These are phyloP conservation scores for Coemansia sp. DNA, from an alignment of 192 early-diverging fungal genomes.

Conservation along the genomic window DNA sequence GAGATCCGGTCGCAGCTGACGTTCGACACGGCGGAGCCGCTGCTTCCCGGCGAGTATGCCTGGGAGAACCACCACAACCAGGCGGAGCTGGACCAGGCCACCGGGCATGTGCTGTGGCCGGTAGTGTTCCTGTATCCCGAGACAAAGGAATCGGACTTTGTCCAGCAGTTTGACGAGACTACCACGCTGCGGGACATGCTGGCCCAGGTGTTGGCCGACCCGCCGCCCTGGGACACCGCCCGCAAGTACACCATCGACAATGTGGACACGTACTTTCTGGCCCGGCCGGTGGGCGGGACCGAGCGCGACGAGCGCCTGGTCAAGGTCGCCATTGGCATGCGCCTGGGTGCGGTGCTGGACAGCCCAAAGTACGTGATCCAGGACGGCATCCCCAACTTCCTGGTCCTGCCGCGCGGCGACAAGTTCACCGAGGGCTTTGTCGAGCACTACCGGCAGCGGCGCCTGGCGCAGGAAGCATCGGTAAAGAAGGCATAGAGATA, in stretches of 20 bases:
- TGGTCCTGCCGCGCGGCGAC: slow-evolving; percentile 68
- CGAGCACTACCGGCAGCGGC: slow-evolving; percentile 54
- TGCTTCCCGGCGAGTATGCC: slow-evolving; percentile 2
- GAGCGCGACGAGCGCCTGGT: slow-evolving; percentile 57
- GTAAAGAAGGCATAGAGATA: not conserved
- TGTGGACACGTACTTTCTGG: slow-evolving; percentile 79
- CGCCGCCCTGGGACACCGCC: slow-evolving; percentile 78
- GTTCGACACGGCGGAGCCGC: too few species aligned
- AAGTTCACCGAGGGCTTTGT: slow-evolving; percentile 62
- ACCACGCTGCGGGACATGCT: slow-evolving; percentile 80
- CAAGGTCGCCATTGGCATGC: slow-evolving; percentile 56
- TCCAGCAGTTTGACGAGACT: slow-evolving; percentile 78
- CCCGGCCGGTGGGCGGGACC: slow-evolving; percentile 37
- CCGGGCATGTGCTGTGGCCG: slow-evolving; percentile 68
- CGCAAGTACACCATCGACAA: slow-evolving; percentile 60
- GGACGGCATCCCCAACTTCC: slow-evolving; percentile 80
- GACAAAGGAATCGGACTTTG: slow-evolving; percentile 81
- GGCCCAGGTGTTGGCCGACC: slow-evolving; percentile 68
- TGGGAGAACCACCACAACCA: slow-evolving; percentile 51
- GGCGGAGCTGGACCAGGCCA: slow-evolving; percentile 52
- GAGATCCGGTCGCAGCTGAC: slow-evolving; percentile 34
- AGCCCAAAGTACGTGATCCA: slow-evolving; percentile 65
- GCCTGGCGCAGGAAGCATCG: slow-evolving; percentile 15
- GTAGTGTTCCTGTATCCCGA: slow-evolving; percentile 95
- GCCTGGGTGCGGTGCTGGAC: slow-evolving; percentile 59